phyloP scores from a whole-genome alignment of 352 stramenopile species.

The Pythium diclinum region DNA sequence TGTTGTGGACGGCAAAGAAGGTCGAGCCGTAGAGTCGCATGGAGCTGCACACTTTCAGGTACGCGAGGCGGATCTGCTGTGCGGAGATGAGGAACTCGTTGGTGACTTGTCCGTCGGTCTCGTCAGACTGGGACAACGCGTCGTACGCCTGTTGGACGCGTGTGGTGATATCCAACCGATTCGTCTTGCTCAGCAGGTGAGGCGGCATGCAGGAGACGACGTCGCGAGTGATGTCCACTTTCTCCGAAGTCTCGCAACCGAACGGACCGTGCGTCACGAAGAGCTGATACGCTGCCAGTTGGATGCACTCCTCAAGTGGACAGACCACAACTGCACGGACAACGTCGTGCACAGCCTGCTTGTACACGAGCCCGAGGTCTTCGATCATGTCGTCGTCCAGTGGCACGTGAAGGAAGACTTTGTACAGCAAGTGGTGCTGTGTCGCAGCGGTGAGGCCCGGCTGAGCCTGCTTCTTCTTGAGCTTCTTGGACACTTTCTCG shows the following conservation, averaged over 20 bases:
- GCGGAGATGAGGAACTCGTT: conserved; percentile 5
- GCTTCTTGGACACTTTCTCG: conserved; percentile 38
- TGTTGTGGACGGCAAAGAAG: conserved; percentile 63
- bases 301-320: conserved; percentile 48
- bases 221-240: conserved; percentile 20
- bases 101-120: not conserved
- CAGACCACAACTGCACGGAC: conserved; percentile 49
- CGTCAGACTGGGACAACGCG: conserved; percentile 21
- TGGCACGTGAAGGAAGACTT: conserved; percentile 71
- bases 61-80: conserved; percentile 45
- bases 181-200: conserved; percentile 44
- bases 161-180: conserved; percentile 33
- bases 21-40: conserved; percentile 71
- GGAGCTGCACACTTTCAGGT: conserved; percentile 58
- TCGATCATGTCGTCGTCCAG: conserved; percentile 53
- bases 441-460: not conserved
- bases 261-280: conserved; percentile 39
- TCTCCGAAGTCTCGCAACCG: conserved; percentile 15
- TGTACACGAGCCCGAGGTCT: conserved; percentile 61
- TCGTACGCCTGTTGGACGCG: conserved; percentile 37
- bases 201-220: conserved; percentile 34
- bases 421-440: conserved; percentile 53
- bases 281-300: conserved; percentile 66
- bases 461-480: conserved; percentile 25
- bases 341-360: conserved; percentile 75